Percentiles rank a stretch among this genome's conserved stretches.
Evolutionary conservation across 169 alveolate genomes (phyloP).

Genomic region (Plasmodium gonderi): DNA sequence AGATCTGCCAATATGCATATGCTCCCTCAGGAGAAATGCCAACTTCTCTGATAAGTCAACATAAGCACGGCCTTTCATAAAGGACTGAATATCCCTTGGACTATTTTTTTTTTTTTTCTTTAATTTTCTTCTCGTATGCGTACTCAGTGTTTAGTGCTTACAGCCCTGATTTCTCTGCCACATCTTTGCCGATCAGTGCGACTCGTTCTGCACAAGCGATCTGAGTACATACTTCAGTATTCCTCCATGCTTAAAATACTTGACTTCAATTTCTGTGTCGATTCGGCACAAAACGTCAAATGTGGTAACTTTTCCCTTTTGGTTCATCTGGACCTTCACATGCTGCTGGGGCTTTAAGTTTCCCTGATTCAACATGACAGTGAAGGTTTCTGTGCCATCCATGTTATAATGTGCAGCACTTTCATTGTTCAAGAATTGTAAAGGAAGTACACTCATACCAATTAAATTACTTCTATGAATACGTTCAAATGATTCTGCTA

Average conservation of each 20-base stretch:
- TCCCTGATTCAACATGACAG: conserved; percentile 65
- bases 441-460: conserved; percentile 97
- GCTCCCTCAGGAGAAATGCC: too few relatives aligned
- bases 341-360: conserved; percentile 59
- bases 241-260: conserved; percentile 93
- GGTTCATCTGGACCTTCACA: conserved; percentile 51
- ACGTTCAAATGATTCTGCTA: conserved; percentile 96
- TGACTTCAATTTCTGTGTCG: conserved; percentile 88
- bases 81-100: background rate
- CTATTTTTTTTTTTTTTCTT: background rate
- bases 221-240: conserved; percentile 92
- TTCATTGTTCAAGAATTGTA: conserved; percentile 92
- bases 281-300: conserved; percentile 81
- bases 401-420: conserved; percentile 91
- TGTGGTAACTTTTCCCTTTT: conserved; percentile 40
- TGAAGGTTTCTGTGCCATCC: conserved; percentile 85
- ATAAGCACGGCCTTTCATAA: too few relatives aligned
- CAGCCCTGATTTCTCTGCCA: background rate
- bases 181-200: background rate
- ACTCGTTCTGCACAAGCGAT: conserved; percentile 78
- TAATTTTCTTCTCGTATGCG: background rate
- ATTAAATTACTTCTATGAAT: conserved; percentile 96
- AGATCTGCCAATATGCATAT: too few relatives aligned
- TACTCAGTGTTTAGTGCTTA: background rate
- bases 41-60: too few relatives aligned